Percentiles rank a stretch among this genome's conserved stretches.
Evolutionary conservation across 1,139 yeast genomes (phyloP).

Genomic region (Blastobotrys elegans): DNA sequence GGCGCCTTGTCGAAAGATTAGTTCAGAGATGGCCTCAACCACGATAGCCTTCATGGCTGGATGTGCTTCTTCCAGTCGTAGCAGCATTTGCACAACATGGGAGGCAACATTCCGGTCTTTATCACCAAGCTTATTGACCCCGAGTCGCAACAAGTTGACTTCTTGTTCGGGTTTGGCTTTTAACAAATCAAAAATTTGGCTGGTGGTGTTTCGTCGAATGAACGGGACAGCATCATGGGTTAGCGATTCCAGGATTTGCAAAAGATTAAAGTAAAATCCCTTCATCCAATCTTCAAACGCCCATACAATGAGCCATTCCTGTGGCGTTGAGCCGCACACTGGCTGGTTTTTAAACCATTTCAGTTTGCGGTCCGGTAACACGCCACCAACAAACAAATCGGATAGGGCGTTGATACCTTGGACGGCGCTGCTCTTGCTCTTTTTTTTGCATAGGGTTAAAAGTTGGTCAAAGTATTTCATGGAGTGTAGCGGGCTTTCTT

Average conservation of each 20-base stretch:
- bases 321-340: conserved; percentile 38
- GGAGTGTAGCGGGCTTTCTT: conserved; percentile 93
- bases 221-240: conserved; percentile 91
- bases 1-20: conserved; percentile 65
- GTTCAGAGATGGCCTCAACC: conserved; percentile 73
- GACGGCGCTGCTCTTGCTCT: conserved; percentile 88
- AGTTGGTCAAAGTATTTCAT: conserved; percentile 76
- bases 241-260: conserved; percentile 65
- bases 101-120: conserved; percentile 86
- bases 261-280: conserved; percentile 61
- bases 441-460: conserved; percentile 76
- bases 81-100: conserved; percentile 74
- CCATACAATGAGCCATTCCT: conserved; percentile 58
- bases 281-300: conserved; percentile 90
- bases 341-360: conserved; percentile 76
- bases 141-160: conserved; percentile 78
- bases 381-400: conserved; percentile 73
- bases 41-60: conserved; percentile 92
- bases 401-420: conserved; percentile 86
- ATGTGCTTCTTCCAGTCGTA: conserved; percentile 82
- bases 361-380: conserved; percentile 79
- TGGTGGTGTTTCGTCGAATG: conserved; percentile 72
- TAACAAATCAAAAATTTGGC: conserved; percentile 73
- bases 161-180: conserved; percentile 95
- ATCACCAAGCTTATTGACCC: conserved; percentile 93